Evolutionary conservation across 208 protist species (phyloP), one percentile per base, ranked within the genome.

Genomic region (Acanthamoeba sp.): DNA sequence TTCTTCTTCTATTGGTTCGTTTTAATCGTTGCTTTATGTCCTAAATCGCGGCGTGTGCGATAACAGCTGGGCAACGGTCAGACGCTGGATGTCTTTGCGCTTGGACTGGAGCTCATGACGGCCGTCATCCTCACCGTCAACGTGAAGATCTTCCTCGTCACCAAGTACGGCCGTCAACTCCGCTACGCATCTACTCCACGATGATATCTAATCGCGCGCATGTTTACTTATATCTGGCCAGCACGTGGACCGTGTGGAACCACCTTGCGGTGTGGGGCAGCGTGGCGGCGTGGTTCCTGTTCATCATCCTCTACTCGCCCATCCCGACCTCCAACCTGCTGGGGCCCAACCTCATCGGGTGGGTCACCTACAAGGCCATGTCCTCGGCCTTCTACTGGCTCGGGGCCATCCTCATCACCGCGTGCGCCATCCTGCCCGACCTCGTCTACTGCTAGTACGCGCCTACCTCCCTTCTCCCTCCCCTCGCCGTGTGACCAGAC

Each of bases 181-280:
- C 5, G 16, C 45, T 78, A 7, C 38, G 4, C 27, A 5, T 38
- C 27, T 78, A 24, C n/a, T 36, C 24, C 69, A 38, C 27, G 29
- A 5, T 78, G 9, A 38, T 45, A n/a, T 78, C 29, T 45, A 14
- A 78, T 38, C 10, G 5, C 20, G 2, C 20, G n/a, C n/a, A n/a
- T 34, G 10, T 20, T 80, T 48, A 2, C 36, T 80, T 16, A 42
- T 80, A 7, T 80, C 36, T 18, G 34, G 4, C 7, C 32, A 88
- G 80, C 48, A 88, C 80, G 1, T 88, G 80, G 80, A 88, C 80
- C 27, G 32, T 57, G 12, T 88, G 50, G 48, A 88, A 88, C n/a
- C 80, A 88, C 50, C 5, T 55, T 14, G 80, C 45, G 14, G 29
- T 88, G 22, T 64, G 29, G 27, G 22, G 9, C 80, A 88, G 80